Base-by-base conservation (phyloP, 208 protist species). In the Crithidia mellificae region DNA sequence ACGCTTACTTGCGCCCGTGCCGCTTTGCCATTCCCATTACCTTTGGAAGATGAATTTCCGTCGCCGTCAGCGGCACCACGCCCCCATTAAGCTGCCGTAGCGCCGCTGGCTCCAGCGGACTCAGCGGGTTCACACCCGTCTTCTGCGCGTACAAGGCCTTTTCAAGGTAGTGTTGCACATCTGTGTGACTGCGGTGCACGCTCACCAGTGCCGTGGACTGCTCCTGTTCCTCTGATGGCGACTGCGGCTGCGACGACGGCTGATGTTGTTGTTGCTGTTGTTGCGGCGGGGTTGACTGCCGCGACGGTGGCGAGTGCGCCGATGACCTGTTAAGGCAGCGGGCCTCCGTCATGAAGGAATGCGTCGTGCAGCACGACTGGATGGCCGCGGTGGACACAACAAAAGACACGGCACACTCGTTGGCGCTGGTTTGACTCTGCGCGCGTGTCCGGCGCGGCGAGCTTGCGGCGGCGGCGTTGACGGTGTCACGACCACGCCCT, bases 1-100 rank as follows among this genome's bases (percentile, higher is more conserved):
- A n/a, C n/a, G n/a, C 20, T 8, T 27, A 51, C 20, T 27, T 51
- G 6, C 46, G 46, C 46, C 3, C 14, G 22, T 51, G 29, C 14
- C n/a, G 30, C 43, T 51, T 51, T n/a, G 29, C 30, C 6, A 32
- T 22, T 12, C n/a, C 20, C 58, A 38, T 43, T n/a, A 54, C 25
- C 27, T 50, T 62, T 20, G 68, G 50, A 6, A 74, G 20, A 19
- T 74, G 68, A 5, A 63, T 52, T 34, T 74, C 68, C 30, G 32
- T 55, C 32, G 59, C 68, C 20, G 50, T 46, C 8, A 73, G 56
- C 29, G 39, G 34, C 32, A 20, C n/a, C 29, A 30, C n/a, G 30
- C 20, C 53, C 22, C 12, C 53, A 17, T 30, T 43, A 6, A 20
- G 20, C 53, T 19, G 34, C 30, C 11, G 53, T 20, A 22, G 53